phyloP scores from a whole-genome alignment of 73 alveolate species.

The Paramecium caudatum region DNA sequence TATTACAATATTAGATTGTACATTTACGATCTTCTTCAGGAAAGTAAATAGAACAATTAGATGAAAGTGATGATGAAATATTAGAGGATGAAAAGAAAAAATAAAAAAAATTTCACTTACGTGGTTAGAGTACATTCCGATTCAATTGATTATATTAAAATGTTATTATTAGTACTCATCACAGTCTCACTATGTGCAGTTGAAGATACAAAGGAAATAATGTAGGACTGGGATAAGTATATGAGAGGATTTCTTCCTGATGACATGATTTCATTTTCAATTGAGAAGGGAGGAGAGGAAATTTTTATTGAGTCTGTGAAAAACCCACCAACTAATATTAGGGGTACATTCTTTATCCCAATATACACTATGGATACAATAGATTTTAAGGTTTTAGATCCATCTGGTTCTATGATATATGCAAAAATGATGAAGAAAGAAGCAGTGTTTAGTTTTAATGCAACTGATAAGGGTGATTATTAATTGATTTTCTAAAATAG shows the following conservation, averaged over 20 bases:
- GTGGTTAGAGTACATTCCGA: slow-evolving; percentile 68
- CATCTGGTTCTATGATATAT: slow-evolving; percentile 62
- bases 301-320: slow-evolving; percentile 42
- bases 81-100: too few relatives aligned
- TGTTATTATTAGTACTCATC: slow-evolving; percentile 32
- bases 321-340: slow-evolving; percentile 7
- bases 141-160: slow-evolving; percentile 42
- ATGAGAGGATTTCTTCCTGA: slow-evolving; percentile 68
- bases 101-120: slow-evolving; percentile 17
- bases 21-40: slow-evolving; percentile 43
- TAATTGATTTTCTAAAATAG: slow-evolving; percentile 11
- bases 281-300: slow-evolving; percentile 56
- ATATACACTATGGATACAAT: slow-evolving; percentile 40
- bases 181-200: background rate
- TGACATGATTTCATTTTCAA: slow-evolving; percentile 53
- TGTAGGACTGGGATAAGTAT: slow-evolving; percentile 68
- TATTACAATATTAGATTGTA: background rate
- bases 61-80: slow-evolving; percentile 3
- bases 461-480: slow-evolving; percentile 42
- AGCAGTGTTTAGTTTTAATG: slow-evolving; percentile 60
- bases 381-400: slow-evolving; percentile 59
- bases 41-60: background rate
- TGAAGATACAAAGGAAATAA: slow-evolving; percentile 8
- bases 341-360: slow-evolving; percentile 63
- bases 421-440: slow-evolving; percentile 63